These are phyloP conservation scores for Tylopilus sp. DNA, from an alignment of 768 basidiomycete species.

Conservation along the genomic window DNA sequence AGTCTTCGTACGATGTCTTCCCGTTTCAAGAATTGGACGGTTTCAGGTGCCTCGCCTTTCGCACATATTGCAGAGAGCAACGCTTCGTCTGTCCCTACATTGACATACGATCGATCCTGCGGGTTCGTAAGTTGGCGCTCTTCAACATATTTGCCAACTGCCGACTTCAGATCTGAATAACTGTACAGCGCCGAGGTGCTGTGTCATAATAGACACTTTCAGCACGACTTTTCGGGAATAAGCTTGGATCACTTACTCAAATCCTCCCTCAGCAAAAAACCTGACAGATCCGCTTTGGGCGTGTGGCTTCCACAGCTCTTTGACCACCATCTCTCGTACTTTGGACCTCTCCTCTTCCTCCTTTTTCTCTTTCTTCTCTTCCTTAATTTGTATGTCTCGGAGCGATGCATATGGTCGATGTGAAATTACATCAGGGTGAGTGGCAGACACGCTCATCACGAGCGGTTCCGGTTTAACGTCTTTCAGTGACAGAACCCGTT, in stretches of 20 bases:
- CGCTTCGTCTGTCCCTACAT: constrained; percentile 48
- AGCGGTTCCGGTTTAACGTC: constrained; percentile 52
- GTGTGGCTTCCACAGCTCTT: constrained; percentile 77
- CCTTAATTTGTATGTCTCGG: constrained; percentile 61
- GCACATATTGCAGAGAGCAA: constrained; percentile 36
- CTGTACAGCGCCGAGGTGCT: constrained; percentile 57
- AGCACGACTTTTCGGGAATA: neutral
- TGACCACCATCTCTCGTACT: constrained; percentile 53
- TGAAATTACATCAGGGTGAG: constrained; percentile 52
- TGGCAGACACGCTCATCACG: constrained; percentile 49
- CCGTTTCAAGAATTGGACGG: constrained; percentile 57
- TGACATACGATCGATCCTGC: constrained; percentile 64
- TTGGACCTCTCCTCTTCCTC: constrained; percentile 48
- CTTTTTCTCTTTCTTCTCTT: constrained; percentile 54
- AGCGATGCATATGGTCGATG: constrained; percentile 58
- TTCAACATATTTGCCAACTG: constrained; percentile 62
- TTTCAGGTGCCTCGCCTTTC: constrained; percentile 30
- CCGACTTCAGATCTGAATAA: constrained; percentile 49
- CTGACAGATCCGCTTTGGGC: constrained; percentile 40
- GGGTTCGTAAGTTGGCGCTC: constrained; percentile 61
- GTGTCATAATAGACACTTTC: neutral
- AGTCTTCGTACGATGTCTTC: constrained; percentile 59
- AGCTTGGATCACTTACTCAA: constrained; percentile 45
- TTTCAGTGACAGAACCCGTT: constrained; percentile 69
- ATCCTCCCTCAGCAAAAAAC: constrained; percentile 63